phyloP scores from a whole-genome alignment of 108 stramenopile genomes.

The Cyclotella sp. region DNA sequence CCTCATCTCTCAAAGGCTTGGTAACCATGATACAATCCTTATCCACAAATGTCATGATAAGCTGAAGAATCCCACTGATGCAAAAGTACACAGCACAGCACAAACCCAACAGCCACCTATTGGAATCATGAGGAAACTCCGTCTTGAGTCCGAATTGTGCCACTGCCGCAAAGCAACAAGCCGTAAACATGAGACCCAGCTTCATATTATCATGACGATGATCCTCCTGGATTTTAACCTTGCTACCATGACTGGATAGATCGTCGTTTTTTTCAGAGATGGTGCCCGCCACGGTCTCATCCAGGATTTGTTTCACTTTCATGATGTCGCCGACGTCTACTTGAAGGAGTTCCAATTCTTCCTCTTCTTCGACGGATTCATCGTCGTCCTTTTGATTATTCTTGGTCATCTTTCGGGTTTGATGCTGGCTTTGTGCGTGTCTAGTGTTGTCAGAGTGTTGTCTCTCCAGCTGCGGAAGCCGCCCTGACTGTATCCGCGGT shows the following conservation, averaged over 20 bases:
- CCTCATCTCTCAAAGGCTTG: constrained; percentile 57
- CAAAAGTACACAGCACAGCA: constrained; percentile 93
- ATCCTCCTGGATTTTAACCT: constrained; percentile 76
- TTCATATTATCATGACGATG: constrained; percentile 91
- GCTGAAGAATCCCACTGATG: constrained; percentile 88
- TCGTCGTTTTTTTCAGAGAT: constrained; percentile 66
- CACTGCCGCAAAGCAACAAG: constrained; percentile 90
- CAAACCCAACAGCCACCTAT: constrained; percentile 84
- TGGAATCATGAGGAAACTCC: constrained; percentile 86
- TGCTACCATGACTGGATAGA: constrained; percentile 52
- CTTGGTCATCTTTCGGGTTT: neutral
- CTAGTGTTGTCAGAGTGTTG: constrained; percentile 17
- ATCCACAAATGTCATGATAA: constrained; percentile 93
- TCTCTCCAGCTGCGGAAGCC: too few species aligned
- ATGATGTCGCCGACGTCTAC: constrained; percentile 96
- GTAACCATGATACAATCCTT: constrained; percentile 91
- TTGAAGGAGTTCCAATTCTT: constrained; percentile 82
- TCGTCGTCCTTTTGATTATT: constrained; percentile 33
- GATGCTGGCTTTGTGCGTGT: neutral
- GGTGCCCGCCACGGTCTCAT: constrained; percentile 89
- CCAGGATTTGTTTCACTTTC: constrained; percentile 97
- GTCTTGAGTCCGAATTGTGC: constrained; percentile 92
- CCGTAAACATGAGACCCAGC: constrained; percentile 86
- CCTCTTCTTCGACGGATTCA: constrained; percentile 45
- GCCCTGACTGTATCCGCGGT: too few species aligned